Conservation (phyloP, 2,329 filamentous ascomycete species). For the Paracoccidioides lutzii region DNA sequence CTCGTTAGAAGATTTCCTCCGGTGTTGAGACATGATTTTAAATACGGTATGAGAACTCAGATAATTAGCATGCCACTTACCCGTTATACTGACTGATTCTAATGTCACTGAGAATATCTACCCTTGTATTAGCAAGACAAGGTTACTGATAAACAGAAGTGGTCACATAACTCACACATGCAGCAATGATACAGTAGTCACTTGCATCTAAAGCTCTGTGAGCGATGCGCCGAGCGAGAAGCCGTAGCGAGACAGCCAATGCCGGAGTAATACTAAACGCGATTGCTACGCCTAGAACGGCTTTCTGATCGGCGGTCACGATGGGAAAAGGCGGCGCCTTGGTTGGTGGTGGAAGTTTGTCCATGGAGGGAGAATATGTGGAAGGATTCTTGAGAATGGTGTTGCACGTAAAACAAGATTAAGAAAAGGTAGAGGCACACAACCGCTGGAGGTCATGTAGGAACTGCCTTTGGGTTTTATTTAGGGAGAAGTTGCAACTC, state of each 20-base stretch:
- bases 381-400: neutral
- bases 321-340: slow-evolving; percentile 11
- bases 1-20: neutral
- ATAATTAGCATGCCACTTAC: neutral
- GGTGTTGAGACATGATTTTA: neutral
- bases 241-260: slow-evolving; percentile 11
- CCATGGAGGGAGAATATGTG: neutral
- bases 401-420: neutral
- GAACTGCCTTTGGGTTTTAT: neutral
- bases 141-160: neutral
- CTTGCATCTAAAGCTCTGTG: slow-evolving; percentile 12
- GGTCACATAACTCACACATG: slow-evolving; percentile 9
- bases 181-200: slow-evolving; percentile 15
- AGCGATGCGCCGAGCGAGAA: slow-evolving; percentile 14
- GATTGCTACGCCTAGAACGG: slow-evolving; percentile 12
- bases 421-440: neutral
- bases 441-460: neutral
- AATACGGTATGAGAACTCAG: too few relatives aligned
- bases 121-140: neutral
- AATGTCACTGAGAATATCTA: slow-evolving; percentile 15
- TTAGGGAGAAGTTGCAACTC: too few relatives aligned
- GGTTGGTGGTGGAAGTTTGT: neutral
- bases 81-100: slow-evolving; percentile 15
- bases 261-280: slow-evolving; percentile 12
- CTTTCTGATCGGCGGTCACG: slow-evolving; percentile 9